A percentile compares a stretch with the other conserved stretches of the same genome.
phyloP scores from a whole-genome alignment of 805 yeast species.

The Lachancea meyersii region DNA sequence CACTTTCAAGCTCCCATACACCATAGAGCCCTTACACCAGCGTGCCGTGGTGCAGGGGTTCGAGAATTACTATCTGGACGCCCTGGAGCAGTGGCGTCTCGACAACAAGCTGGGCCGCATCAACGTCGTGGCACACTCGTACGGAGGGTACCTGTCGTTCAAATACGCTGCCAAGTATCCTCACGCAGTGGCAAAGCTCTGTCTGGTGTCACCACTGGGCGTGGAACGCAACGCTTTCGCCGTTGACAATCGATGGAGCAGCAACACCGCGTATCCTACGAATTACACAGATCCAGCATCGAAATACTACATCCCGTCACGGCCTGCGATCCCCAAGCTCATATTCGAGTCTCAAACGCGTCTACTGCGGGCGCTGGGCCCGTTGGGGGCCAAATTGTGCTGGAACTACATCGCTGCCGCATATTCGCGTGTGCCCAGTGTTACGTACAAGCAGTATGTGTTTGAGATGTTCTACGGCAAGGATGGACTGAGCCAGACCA shows the following conservation, averaged over 20 bases:
- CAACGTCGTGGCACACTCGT: slow-evolving; percentile 69
- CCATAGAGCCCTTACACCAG: slow-evolving; percentile 16
- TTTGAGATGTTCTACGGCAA: slow-evolving; percentile 22
- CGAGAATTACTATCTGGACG: slow-evolving; percentile 50
- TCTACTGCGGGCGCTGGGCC: slow-evolving; percentile 42
- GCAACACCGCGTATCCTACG: slow-evolving; percentile 17
- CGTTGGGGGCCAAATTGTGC: slow-evolving; percentile 35
- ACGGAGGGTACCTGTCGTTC: slow-evolving; percentile 69
- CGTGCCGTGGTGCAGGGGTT: slow-evolving; percentile 32
- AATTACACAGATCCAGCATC: slow-evolving; percentile 41
- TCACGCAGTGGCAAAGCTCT: slow-evolving; percentile 43
- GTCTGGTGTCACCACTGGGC: slow-evolving; percentile 72
- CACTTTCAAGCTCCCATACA: slow-evolving; percentile 15
- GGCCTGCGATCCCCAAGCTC: slow-evolving; percentile 27
- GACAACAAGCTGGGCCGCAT: slow-evolving; percentile 44
- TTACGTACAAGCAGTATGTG: slow-evolving; percentile 24
- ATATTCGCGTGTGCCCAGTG: slow-evolving; percentile 26
- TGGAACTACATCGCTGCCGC: slow-evolving; percentile 31
- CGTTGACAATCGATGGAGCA: slow-evolving; percentile 32
- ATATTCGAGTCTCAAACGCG: slow-evolving; percentile 38
- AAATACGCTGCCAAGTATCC: slow-evolving; percentile 60
- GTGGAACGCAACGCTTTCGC: slow-evolving; percentile 65
- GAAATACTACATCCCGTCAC: slow-evolving; percentile 29
- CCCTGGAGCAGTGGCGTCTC: slow-evolving; percentile 61
- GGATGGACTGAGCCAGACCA: slow-evolving; percentile 16